Conservation (phyloP, 2,329 filamentous ascomycete genomes). For the Cladobotryum protrusum region DNA sequence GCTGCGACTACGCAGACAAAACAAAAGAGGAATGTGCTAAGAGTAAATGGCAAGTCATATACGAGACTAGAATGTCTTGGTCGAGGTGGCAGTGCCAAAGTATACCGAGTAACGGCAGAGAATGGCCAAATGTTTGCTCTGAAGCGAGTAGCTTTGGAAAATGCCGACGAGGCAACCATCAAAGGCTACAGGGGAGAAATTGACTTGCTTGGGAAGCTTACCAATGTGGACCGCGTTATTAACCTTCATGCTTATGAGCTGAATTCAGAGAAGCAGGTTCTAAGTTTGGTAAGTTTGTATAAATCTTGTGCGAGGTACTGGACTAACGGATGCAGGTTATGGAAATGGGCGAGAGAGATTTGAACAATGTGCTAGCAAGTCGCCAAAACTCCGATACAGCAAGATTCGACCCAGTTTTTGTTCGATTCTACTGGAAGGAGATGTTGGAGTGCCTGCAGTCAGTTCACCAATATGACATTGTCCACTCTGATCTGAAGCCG, state of each 20-base stretch:
- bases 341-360: conserved; percentile 93
- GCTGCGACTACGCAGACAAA: conserved; percentile 64
- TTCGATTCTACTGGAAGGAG: conserved; percentile 98
- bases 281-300: conserved; percentile 64
- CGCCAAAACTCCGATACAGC: conserved; percentile 66
- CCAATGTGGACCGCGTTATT: conserved; percentile 83
- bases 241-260: conserved; percentile 87
- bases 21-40: conserved; percentile 76
- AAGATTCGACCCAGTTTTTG: conserved; percentile 80
- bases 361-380: conserved; percentile 76
- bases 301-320: neutral
- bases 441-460: conserved; percentile 94
- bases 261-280: conserved; percentile 82
- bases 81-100: conserved; percentile 85
- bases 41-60: conserved; percentile 86
- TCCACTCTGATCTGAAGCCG: conserved; percentile 94
- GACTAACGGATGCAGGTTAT: conserved; percentile 57
- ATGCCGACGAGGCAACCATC: conserved; percentile 78
- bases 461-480: conserved; percentile 84
- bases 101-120: conserved; percentile 94
- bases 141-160: conserved; percentile 86
- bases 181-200: conserved; percentile 93
- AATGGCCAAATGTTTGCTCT: conserved; percentile 93
- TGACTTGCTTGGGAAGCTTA: conserved; percentile 75
- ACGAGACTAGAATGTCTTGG: conserved; percentile 86